Evolutionary conservation across 2,329 filamentous ascomycete species (phyloP).

Genomic region (Scorias spongiosa): DNA sequence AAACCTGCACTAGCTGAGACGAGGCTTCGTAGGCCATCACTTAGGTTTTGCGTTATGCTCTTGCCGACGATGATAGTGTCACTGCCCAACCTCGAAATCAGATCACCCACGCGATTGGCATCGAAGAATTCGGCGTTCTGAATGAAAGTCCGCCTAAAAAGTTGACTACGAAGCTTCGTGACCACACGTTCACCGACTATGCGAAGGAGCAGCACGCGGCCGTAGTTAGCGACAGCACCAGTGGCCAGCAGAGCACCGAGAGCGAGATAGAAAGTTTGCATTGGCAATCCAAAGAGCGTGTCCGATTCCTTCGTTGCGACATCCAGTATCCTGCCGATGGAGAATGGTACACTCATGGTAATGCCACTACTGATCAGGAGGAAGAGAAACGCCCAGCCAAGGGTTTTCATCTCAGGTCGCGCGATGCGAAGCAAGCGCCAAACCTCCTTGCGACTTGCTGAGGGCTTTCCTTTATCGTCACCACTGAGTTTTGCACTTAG

Average conservation of each 20-base stretch:
- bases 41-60: constrained; percentile 94
- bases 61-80: constrained; percentile 98
- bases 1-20: constrained; percentile 87
- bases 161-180: constrained; percentile 68
- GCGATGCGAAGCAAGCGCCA: constrained; percentile 83
- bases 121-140: constrained; percentile 99
- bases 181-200: constrained; percentile 95
- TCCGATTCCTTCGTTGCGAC: constrained; percentile 57
- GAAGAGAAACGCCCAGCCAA: constrained; percentile 69
- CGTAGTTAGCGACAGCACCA: constrained; percentile 83
- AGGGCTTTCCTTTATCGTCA: constrained; percentile 25
- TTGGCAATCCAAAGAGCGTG: constrained; percentile 66
- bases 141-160: constrained; percentile 85
- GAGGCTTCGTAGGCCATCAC: constrained; percentile 79
- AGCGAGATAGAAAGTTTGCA: constrained; percentile 76
- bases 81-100: constrained; percentile 88
- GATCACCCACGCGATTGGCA: constrained; percentile 86
- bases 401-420: constrained; percentile 62
- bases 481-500: constrained; percentile 76
- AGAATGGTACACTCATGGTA: constrained; percentile 93
- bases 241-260: constrained; percentile 59
- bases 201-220: constrained; percentile 78
- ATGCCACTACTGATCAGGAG: constrained; percentile 80
- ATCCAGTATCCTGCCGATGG: constrained; percentile 89
- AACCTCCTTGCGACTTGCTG: constrained; percentile 57